A percentile compares a stretch with the other conserved stretches of the same genome.
These are phyloP conservation scores for Medicago lupulina DNA, from an alignment of 306 rosid genomes.

Conservation along the genomic window DNA sequence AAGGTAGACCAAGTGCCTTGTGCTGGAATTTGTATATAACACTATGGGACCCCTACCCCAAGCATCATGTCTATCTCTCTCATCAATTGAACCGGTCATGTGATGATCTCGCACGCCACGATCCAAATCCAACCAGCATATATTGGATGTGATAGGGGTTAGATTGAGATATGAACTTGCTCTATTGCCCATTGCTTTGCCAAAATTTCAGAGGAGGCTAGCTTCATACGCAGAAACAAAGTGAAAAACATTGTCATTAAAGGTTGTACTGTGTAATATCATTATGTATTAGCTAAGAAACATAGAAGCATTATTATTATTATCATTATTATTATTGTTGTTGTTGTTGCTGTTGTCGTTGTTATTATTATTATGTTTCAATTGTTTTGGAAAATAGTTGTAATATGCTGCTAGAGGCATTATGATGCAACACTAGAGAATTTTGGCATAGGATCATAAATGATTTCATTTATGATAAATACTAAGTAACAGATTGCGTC, in stretches of 20 bases:
- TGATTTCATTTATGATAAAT: not conserved
- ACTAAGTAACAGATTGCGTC: constrained; percentile 13
- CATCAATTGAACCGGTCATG: not conserved
- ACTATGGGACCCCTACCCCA: not conserved
- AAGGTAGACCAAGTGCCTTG: not conserved
- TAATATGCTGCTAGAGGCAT: not conserved
- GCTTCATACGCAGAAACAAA: not conserved
- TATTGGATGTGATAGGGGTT: not conserved
- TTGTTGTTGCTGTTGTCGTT: too few relatives aligned
- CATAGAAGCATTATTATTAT: too few relatives aligned
- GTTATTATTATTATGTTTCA: too few relatives aligned
- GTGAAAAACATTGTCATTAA: not conserved
- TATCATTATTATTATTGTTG: too few relatives aligned
- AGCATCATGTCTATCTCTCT: not conserved
- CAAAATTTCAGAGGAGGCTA: constrained; percentile 6
- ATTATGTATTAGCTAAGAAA: too few relatives aligned
- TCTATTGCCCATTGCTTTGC: not conserved
- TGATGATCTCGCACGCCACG: not conserved
- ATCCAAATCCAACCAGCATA: not conserved
- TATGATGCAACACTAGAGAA: constrained; percentile 3
- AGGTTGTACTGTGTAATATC: not conserved
- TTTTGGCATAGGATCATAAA: not conserved
- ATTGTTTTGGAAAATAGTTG: too few relatives aligned
- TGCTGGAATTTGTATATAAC: not conserved
- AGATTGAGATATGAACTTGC: not conserved